Conservation (phyloP, 129 eudicot species). For the Saposhnikovia divaricata region DNA sequence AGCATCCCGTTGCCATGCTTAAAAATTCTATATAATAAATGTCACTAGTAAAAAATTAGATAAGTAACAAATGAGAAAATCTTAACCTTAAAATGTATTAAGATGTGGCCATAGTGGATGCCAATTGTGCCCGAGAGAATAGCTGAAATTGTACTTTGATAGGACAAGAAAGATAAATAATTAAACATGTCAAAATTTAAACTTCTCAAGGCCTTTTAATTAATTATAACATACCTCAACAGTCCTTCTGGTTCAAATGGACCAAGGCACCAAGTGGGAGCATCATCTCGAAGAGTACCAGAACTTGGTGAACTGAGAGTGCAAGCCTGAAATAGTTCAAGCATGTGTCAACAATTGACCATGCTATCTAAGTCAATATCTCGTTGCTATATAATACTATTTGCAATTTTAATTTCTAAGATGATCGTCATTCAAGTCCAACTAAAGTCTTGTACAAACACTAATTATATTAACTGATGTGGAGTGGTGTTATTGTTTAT, state of each 20-base stretch:
- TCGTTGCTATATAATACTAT: not conserved
- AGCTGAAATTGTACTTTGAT: slow-evolving; percentile 62
- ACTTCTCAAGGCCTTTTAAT: not conserved
- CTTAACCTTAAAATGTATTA: slow-evolving; percentile 68
- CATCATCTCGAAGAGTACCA: slow-evolving; percentile 58
- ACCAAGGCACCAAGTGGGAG: slow-evolving; percentile 78
- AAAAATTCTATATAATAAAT: not conserved
- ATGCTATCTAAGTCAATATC: not conserved
- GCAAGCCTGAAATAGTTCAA: slow-evolving; percentile 48
- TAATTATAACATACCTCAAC: slow-evolving; percentile 45
- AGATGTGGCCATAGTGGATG: slow-evolving; percentile 77
- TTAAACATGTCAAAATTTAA: not conserved
- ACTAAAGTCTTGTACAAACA: not conserved
- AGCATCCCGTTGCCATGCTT: not conserved
- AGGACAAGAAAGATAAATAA: slow-evolving; percentile 7
- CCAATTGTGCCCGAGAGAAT: slow-evolving; percentile 72
- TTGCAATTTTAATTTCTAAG: not conserved
- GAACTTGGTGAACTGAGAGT: slow-evolving; percentile 50
- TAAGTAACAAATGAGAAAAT: not conserved
- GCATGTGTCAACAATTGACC: not conserved
- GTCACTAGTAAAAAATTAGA: not conserved
- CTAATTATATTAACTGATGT: not conserved
- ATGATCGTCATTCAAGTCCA: not conserved
- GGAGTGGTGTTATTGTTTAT: not conserved
- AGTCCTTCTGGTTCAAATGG: slow-evolving; percentile 93